Evolutionary conservation across 345 rosid genomes (phyloP), one percentile per base, ranked within the genome.

Genomic region (Corchorus capsularis): DNA sequence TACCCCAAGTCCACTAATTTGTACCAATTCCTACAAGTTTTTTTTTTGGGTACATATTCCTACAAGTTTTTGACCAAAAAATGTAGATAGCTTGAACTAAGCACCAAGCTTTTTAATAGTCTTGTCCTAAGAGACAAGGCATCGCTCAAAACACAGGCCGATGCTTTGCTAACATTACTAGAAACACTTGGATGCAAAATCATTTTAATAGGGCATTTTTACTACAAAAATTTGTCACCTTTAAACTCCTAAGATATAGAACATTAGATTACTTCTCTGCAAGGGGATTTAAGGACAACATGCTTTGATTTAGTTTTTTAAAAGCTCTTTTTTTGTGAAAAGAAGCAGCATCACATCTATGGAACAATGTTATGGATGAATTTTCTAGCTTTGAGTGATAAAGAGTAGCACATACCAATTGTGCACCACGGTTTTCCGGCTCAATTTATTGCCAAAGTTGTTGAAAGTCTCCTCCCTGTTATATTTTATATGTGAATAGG

Each of bases 381-480:
- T 47, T 68, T 2, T 27, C 72, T 49, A 47, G 56, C 13, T 49
- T 68, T 27, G 57, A 56, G 72, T 14, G 55, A 53, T 8, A 17
- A 10, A 39, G 12, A 70, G 57, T 52, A 75, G 66, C 78, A 17
- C 69, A 79, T 86, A 90, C 93, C 94, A 92, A 86, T 92, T 90
- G 82, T 90, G 94, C 27, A 92, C 91, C 53, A 92, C 87, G 8
- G 92, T 92, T 81, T 88, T 88, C 9, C 74, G 86, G 79, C 63
- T 83, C 82, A 92, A 77, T 82, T 90, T 84, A 74, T 63, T 14
- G 63, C 93, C 87, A 63, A 92, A 92, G 81, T 82, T 73, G 81
- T 87, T 92, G 88, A 92, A 92, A 7, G 97, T 92, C 84, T 92
- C 97, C 79, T 92, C 97, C 97, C 94, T 92, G 89, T 57, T 45